Conservation (phyloP, 306 rosid species). For the Rosa chinensis region DNA sequence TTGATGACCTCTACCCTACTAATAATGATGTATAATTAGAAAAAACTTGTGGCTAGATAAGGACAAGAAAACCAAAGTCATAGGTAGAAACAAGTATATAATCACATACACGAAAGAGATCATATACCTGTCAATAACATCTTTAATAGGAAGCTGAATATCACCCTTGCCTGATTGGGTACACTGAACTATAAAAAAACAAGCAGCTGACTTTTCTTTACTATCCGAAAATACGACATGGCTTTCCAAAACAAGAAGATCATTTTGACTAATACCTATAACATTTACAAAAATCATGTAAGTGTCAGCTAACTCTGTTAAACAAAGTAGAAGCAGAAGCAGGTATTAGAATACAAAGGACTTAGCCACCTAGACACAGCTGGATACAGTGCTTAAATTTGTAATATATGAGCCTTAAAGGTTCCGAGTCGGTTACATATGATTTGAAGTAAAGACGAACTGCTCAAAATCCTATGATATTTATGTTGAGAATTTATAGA, state of each 20-base stretch:
- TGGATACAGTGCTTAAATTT: neutral
- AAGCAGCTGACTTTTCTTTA: constrained; percentile 63
- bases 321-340: constrained; percentile 8
- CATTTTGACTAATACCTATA: constrained; percentile 53
- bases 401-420: neutral
- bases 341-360: constrained; percentile 11
- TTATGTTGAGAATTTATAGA: neutral
- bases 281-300: constrained; percentile 32
- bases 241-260: constrained; percentile 56
- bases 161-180: constrained; percentile 29
- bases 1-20: too few relatives aligned
- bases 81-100: neutral
- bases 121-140: constrained; percentile 53
- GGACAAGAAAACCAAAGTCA: too few relatives aligned
- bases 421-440: neutral
- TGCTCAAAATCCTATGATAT: neutral
- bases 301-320: constrained; percentile 14
- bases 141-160: constrained; percentile 53
- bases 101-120: neutral
- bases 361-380: neutral
- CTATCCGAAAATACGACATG: constrained; percentile 57
- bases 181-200: constrained; percentile 67
- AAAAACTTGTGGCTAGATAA: too few relatives aligned
- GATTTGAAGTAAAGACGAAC: neutral
- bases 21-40: neutral